phyloP scores from a whole-genome alignment of 2,329 filamentous ascomycete genomes.

The Clonostachys rosea region DNA sequence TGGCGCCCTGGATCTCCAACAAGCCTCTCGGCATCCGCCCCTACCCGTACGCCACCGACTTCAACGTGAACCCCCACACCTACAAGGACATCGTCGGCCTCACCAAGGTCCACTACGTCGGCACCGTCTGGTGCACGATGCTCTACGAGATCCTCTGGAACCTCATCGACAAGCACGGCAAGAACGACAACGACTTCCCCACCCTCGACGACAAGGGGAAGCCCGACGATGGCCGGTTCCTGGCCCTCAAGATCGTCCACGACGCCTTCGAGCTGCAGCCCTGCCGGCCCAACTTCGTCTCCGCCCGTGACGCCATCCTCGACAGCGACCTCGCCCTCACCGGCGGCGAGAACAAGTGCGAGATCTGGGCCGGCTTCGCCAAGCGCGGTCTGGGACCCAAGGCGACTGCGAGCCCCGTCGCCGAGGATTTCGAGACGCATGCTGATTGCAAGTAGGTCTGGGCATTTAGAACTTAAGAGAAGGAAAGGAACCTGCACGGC shows the following conservation, averaged over 20 bases:
- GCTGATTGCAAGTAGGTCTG: not conserved
- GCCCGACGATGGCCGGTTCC: conserved; percentile 46
- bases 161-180: conserved; percentile 50
- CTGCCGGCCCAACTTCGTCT: conserved; percentile 50
- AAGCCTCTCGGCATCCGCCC: conserved; percentile 37
- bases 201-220: conserved; percentile 33
- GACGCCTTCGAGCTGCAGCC: conserved; percentile 50
- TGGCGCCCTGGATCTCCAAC: conserved; percentile 45
- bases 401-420: conserved; percentile 18
- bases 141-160: conserved; percentile 56
- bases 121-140: conserved; percentile 45
- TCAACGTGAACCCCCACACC: conserved; percentile 42
- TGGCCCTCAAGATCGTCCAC: conserved; percentile 46
- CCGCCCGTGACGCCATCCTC: conserved; percentile 48
- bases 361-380: conserved; percentile 50
- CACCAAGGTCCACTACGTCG: conserved; percentile 38
- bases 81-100: conserved; percentile 36
- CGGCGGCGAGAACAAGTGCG: conserved; percentile 41
- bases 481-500: no score
- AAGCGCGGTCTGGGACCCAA: conserved; percentile 46
- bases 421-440: conserved; percentile 22
- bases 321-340: conserved; percentile 49
- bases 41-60: conserved; percentile 47
- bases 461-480: no score
- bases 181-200: conserved; percentile 35